phyloP scores from a whole-genome alignment of 2,329 filamentous ascomycete species.

The Akanthomyces muscarius region DNA sequence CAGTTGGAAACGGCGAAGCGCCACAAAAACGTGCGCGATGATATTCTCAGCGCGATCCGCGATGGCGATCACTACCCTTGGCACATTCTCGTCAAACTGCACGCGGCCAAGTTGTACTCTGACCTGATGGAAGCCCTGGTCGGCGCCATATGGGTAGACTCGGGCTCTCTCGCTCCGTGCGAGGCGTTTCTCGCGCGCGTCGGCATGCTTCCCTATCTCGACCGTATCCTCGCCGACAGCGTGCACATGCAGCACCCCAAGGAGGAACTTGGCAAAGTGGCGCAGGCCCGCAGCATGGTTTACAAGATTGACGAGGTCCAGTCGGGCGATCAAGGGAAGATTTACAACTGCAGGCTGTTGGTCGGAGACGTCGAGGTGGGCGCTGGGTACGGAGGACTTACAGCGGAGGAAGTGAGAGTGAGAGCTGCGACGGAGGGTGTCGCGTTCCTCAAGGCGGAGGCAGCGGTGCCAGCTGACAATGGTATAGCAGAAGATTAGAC shows the following conservation, averaged over 20 bases:
- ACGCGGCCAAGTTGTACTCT: constrained; percentile 72
- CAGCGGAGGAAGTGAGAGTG: constrained; percentile 49
- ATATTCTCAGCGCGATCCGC: constrained; percentile 49
- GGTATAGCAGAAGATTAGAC: background rate
- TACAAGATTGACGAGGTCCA: constrained; percentile 43
- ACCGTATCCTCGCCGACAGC: constrained; percentile 53
- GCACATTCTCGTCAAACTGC: constrained; percentile 62
- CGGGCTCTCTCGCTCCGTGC: constrained; percentile 58
- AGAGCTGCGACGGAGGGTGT: constrained; percentile 53
- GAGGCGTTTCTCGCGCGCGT: constrained; percentile 55
- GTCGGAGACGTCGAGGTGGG: constrained; percentile 46
- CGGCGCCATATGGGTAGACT: constrained; percentile 82
- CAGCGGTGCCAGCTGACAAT: background rate
- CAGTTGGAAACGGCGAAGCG: constrained; percentile 42
- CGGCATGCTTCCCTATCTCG: constrained; percentile 62
- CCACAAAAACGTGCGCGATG: constrained; percentile 44
- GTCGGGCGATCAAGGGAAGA: constrained; percentile 22
- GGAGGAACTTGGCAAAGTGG: constrained; percentile 61
- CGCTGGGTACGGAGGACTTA: constrained; percentile 42
- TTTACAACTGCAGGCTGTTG: constrained; percentile 44
- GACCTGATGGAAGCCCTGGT: constrained; percentile 79
- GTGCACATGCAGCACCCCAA: constrained; percentile 63
- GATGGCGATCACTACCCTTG: constrained; percentile 65
- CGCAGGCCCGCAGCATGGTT: constrained; percentile 46
- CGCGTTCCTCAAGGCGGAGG: constrained; percentile 27